A percentile compares a stretch with the other conserved stretches of the same genome.
Conservation (phyloP, 208 protist genomes). For the Dictyostelium gargantuum region DNA sequence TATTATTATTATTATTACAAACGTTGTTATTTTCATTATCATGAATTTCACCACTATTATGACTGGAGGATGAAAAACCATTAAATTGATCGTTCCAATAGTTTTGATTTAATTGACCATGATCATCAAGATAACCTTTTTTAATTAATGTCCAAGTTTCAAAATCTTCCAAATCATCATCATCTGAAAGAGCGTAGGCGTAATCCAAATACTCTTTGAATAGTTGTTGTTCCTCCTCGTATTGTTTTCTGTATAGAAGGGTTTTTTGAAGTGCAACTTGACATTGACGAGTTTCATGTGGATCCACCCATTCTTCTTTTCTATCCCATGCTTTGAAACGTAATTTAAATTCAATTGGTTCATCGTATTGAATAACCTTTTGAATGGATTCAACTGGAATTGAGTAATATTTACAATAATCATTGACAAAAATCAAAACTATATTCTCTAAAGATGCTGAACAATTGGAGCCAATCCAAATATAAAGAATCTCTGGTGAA, state of each 20-base stretch:
- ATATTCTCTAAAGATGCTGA: not conserved
- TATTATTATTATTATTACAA: not conserved
- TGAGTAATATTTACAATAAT: slow-evolving; percentile 50
- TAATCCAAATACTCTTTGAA: slow-evolving; percentile 29
- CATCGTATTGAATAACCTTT: not conserved
- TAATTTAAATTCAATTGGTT: slow-evolving; percentile 32
- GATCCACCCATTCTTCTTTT: slow-evolving; percentile 21
- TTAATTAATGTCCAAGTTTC: slow-evolving; percentile 28
- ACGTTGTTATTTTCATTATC: not conserved
- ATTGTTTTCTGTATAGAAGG: not conserved
- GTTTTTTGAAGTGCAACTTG: not conserved
- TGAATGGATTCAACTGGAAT: not conserved
- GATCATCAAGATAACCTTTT: slow-evolving; percentile 3
- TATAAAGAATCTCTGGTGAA: not conserved
- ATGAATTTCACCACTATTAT: too few relatives aligned
- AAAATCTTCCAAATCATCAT: slow-evolving; percentile 38
- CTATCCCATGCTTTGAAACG: slow-evolving; percentile 26
- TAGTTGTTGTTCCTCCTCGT: slow-evolving; percentile 7
- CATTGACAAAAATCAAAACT: not conserved
- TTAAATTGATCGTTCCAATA: not conserved
- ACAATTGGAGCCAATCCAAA: slow-evolving; percentile 6
- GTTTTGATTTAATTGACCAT: not conserved
- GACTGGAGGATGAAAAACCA: not conserved
- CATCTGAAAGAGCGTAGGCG: not conserved
- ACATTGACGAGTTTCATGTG: slow-evolving; percentile 3